Percentiles rank a stretch among this genome's conserved stretches.
phyloP scores from a whole-genome alignment of 768 basidiomycete species.

The Termitomyces sp. region DNA sequence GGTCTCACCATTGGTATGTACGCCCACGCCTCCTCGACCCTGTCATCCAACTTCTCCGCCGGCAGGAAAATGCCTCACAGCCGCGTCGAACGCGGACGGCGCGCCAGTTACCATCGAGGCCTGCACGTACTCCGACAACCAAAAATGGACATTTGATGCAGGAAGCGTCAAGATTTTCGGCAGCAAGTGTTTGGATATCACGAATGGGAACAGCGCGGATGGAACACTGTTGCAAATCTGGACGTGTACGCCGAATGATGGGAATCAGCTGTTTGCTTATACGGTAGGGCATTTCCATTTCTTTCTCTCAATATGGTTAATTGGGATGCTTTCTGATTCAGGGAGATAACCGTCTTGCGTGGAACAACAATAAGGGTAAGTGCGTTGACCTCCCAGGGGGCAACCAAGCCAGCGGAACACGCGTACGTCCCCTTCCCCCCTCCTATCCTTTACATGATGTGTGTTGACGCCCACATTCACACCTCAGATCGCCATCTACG shows the following conservation, averaged over 20 bases:
- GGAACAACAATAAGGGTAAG: constrained; percentile 42
- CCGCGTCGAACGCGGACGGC: constrained; percentile 41
- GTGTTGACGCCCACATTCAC: constrained; percentile 26
- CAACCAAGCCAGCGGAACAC: constrained; percentile 31
- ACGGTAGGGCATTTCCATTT: constrained; percentile 26
- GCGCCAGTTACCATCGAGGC: constrained; percentile 40
- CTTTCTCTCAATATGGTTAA: not conserved
- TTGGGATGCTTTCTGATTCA: not conserved
- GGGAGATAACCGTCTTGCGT: constrained; percentile 35
- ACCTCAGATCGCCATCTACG: constrained; percentile 42
- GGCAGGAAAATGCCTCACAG: constrained; percentile 46
- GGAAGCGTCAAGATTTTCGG: constrained; percentile 38
- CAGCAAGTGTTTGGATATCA: constrained; percentile 46
- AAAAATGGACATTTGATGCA: constrained; percentile 43
- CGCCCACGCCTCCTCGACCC: not conserved
- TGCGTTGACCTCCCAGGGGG: constrained; percentile 45
- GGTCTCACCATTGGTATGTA: constrained; percentile 34
- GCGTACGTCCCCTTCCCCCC: constrained; percentile 26
- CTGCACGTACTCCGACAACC: constrained; percentile 37
- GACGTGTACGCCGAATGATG: constrained; percentile 35
- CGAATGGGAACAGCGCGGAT: constrained; percentile 31
- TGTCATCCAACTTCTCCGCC: not conserved
- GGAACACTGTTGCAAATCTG: constrained; percentile 48
- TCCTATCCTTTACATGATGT: not conserved
- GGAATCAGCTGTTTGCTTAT: constrained; percentile 43